Evolutionary conservation across 331 rosid genomes (phyloP), one percentile per base, ranked within the genome.

Genomic region (Acacia concinna): DNA sequence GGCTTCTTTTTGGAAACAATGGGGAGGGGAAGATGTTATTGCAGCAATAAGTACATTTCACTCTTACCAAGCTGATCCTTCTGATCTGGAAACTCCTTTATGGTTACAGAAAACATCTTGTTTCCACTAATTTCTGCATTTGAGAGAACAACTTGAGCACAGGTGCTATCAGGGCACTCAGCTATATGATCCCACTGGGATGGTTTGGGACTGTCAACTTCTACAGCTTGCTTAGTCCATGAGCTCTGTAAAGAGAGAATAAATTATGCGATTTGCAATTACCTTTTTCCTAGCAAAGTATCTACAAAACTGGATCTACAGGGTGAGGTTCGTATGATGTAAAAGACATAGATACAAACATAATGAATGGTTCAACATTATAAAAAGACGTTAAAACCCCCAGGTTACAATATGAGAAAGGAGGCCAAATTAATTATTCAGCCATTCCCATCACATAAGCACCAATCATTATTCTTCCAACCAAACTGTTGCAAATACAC

Each of bases 171-270:
- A 12, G 93, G 89, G 79, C 91, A 80, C 73, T 90, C 88, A 7
- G 83, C 68, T 68, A 78, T 83, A 63, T 86, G 86, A 81, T 85
- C 85, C 86, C 92, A 87, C 63, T 84, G 83, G 75, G 88, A 92
- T 38, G 86, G 84, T 75, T 38, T 83, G 17, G 94, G 90, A 84
- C 97, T 90, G 79, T 94, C 97, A 77, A 89, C 94, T 83, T 92
- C 98, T 66, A 88, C 86, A 65, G 91, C 93, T 78, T 81, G 91
- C 79, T 90, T 92, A 41, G 97, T 92, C 98, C 98, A 94, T 64
- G 98, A 92, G 85, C 97, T 88, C 98, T 94, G 87, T 78, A 88
- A 64, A 84, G 81, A 62, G 68, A 85, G 35, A 84, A 82, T 5
- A 62, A 34, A 66, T 3, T 65, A 52, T n/a, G 30, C 82, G 28